Evolutionary conservation across 73 alveolate species (phyloP).

Genomic region (Tetrahymena malaccensis): DNA sequence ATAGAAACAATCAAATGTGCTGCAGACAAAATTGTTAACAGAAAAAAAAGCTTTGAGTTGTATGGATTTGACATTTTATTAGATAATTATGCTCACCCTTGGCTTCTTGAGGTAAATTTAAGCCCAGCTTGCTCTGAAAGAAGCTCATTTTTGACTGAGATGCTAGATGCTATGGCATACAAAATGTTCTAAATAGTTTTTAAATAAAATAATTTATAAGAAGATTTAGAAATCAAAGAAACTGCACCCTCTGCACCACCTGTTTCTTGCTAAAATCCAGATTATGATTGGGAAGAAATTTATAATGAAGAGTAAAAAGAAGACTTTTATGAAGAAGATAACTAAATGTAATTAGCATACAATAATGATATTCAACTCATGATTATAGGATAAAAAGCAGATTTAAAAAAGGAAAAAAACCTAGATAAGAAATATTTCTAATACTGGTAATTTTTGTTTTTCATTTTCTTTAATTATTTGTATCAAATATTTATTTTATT

Average conservation of each 20-base stretch:
- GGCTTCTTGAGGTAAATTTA: conserved; percentile 69
- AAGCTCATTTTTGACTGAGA: conserved; percentile 63
- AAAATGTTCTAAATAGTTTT: conserved; percentile 52
- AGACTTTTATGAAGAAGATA: background rate
- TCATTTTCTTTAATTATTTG: background rate
- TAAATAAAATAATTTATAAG: conserved; percentile 5
- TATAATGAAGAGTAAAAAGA: background rate
- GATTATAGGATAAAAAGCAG: background rate
- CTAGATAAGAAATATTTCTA: background rate
- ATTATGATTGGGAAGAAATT: background rate
- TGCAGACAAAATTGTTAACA: conserved; percentile 45
- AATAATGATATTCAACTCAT: background rate
- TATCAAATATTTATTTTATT: background rate
- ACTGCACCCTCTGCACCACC: background rate
- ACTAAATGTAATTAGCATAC: background rate
- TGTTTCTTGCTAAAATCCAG: background rate
- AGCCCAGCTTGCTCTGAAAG: conserved; percentile 79
- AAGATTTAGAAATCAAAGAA: background rate
- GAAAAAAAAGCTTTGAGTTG: conserved; percentile 80
- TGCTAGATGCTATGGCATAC: conserved; percentile 62
- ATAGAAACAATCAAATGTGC: conserved; percentile 50
- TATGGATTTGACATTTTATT: conserved; percentile 88
- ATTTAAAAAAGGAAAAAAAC: background rate
- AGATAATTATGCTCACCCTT: conserved; percentile 65
- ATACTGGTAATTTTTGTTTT: background rate